Base-by-base conservation (phyloP, 495 filamentous ascomycete genomes). In the Penicillium robsamsonii region DNA sequence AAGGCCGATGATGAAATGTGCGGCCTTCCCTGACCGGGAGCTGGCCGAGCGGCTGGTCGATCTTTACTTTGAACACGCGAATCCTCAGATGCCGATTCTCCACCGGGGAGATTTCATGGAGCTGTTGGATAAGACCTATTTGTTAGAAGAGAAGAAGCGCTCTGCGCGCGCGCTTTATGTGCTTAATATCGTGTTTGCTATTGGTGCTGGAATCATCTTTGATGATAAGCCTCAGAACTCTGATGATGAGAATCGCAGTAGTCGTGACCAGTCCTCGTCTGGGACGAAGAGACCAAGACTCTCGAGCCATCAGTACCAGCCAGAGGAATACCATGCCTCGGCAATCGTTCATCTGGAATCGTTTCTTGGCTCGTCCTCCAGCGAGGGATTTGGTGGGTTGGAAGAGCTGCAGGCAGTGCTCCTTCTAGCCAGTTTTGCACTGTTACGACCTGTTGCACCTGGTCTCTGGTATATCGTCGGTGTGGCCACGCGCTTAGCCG, bases 381-480 rank as follows among this genome's bases (percentile, higher is more conserved):
- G 73, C 33, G 84, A 87, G 54, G 84, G 87, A 1, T 86, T 84
- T 58, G 88, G 89, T 13, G 92, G 91, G 0, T 70, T 97, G 55
- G 92, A 97, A 70, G 92, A 96, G 68, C 78, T 97, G 40, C 93
- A 97, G 67, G 91, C 91, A 29, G 92, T 97, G 7, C 75, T 97
- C 47, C 75, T 97, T 33, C 76, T 97, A 43, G 93, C 93, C 31
- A 90, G 90, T 40, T 96, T 97, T 78, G 93, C 93, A 2, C 73
- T 97, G 40, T 78, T 97, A 58, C 80, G 93, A 59, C 93, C 93
- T 3, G 90, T 97, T 46, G 90, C 93, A 4, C 93, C 93, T 0
- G 93, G 93, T 43, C 74, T 97, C 27, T 97, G 93, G 93, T 97
- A 97, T 68, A 97, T 97, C 50, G 87, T 95, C 47, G 93, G 93